phyloP scores from a whole-genome alignment of 345 rosid species.

The Acer campestre region DNA sequence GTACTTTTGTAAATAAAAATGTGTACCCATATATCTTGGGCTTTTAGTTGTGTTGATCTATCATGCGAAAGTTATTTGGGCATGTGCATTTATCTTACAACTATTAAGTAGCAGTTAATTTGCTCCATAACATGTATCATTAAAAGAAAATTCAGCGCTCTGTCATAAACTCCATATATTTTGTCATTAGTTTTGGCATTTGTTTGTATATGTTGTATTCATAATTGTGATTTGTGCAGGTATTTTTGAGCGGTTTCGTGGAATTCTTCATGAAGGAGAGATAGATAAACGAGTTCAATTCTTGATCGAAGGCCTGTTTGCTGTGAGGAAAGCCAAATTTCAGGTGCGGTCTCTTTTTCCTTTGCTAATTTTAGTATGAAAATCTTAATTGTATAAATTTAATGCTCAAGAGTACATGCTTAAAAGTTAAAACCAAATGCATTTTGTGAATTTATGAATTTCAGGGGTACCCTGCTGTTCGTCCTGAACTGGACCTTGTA shows the following conservation, averaged over 20 bases:
- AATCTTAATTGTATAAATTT: neutral
- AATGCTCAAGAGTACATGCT: neutral
- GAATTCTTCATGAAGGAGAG: conserved; percentile 96
- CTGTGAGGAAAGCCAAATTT: conserved; percentile 85
- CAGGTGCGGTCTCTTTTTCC: conserved; percentile 44
- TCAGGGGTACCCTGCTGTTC: conserved; percentile 94
- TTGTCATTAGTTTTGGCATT: neutral
- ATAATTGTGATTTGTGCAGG: conserved; percentile 47
- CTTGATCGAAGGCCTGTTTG: conserved; percentile 87
- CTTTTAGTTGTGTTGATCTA: neutral
- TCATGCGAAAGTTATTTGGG: neutral
- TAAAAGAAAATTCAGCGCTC: neutral
- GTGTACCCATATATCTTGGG: neutral
- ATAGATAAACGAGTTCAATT: conserved; percentile 92
- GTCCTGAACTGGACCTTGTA: conserved; percentile 90
- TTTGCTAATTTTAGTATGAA: conserved; percentile 1
- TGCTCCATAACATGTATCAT: neutral
- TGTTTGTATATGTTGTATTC: neutral
- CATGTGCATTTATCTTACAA: neutral
- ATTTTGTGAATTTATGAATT: conserved; percentile 22
- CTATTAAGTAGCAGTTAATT: neutral
- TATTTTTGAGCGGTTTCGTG: conserved; percentile 91
- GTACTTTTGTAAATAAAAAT: neutral
- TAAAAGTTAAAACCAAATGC: conserved; percentile 6
- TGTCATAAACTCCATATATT: neutral